Evolutionary conservation across 1,139 yeast species (phyloP).

Genomic region (Yamadazyma blattariae): DNA sequence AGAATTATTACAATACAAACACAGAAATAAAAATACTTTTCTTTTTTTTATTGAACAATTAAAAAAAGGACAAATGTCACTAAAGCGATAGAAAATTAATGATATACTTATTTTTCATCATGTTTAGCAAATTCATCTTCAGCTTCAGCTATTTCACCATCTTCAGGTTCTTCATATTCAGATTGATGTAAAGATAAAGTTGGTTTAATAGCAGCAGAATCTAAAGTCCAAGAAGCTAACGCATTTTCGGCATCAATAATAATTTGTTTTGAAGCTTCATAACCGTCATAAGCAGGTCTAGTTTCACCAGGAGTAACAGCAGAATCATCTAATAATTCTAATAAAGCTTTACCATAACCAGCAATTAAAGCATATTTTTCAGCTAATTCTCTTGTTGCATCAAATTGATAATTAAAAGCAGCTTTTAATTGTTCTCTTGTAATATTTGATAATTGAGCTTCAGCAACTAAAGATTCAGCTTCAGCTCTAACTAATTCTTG

Average conservation of each 20-base stretch:
- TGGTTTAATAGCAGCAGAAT: slow-evolving; percentile 93
- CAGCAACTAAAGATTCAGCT: slow-evolving; percentile 98
- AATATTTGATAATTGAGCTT: slow-evolving; percentile 96
- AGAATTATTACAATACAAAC: too few relatives aligned
- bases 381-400: slow-evolving; percentile 92
- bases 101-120: too few relatives aligned
- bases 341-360: slow-evolving; percentile 96
- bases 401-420: slow-evolving; percentile 96
- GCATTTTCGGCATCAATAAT: slow-evolving; percentile 97
- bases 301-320: slow-evolving; percentile 99
- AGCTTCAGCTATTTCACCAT: slow-evolving; percentile 47
- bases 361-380: slow-evolving; percentile 97
- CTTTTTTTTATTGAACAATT: too few relatives aligned
- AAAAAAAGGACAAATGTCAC: too few relatives aligned
- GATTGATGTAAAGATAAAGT: slow-evolving; percentile 84
- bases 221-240: slow-evolving; percentile 94
- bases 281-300: slow-evolving; percentile 97
- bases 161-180: slow-evolving; percentile 53
- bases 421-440: slow-evolving; percentile 98
- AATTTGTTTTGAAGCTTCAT: slow-evolving; percentile 96
- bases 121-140: slow-evolving; percentile 45
- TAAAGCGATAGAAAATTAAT: too few relatives aligned
- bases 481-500: slow-evolving; percentile 99
- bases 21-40: too few relatives aligned
- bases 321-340: slow-evolving; percentile 92